Evolutionary conservation across 2,329 filamentous ascomycete genomes (phyloP), one percentile per base, ranked within the genome.

Genomic region (Colletotrichum cordylinicola): DNA sequence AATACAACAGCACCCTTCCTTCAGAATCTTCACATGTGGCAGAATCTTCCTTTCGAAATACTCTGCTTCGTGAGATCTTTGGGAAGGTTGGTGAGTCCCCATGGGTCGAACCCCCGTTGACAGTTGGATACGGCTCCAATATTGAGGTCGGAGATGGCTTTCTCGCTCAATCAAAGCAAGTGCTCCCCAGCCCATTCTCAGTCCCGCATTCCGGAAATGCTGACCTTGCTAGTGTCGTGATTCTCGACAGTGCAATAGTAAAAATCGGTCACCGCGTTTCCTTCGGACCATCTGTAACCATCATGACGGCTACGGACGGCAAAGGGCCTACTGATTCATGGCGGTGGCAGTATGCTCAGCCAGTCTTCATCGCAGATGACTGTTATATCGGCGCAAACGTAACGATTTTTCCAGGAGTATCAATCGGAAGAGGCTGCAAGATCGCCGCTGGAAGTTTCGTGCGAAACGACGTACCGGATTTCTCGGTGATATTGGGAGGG

Each of bases 271-370:
- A 58, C 27, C 24, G 55, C 24, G 55, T 58, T 4, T 29, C 16
- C 2, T 2, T 58, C 15, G 55, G 55, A 9, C 55, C 55, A 29
- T 29, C 55, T 9, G 55, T 58, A 9, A 58, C 55, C 15, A 58
- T 58, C 16, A 24, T 58, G 21, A 58, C 55, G 13, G 13, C 55
- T 13, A 58, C 13, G 13, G 21, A 58, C 1, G 24, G 27, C 2
- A 29, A 16, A 0, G 55, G 16, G 2, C 1, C 10, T n/a, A 24
- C 0, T 8, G 24, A 29, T 29, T 4, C 27, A 7, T 29, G 55
- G 21, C 55, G 13, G 24, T 10, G 12, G 55, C 21, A 58, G 27
- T 58, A 8, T 29, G 55, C 55, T 16, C 21, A 29, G 24, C 55
- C 55, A 27, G 55, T 58, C 21, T 27, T 18, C 0, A 29, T 58